Conservation (phyloP, 192 early-diverging fungal genomes). For the Coemansia nantahalensis region DNA sequence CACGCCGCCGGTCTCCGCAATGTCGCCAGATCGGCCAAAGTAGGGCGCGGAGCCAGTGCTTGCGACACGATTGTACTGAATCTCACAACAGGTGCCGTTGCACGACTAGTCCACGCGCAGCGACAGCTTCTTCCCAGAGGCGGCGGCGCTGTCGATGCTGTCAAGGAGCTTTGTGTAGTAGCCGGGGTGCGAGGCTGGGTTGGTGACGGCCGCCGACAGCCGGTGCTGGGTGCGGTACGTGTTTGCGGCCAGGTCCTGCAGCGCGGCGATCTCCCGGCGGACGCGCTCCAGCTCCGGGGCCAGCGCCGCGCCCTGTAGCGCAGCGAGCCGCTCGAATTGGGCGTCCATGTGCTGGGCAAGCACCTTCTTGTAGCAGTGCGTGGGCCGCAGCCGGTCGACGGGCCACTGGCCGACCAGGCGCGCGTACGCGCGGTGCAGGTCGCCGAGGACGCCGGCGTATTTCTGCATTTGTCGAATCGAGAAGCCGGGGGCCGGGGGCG, state of each 20-base stretch:
- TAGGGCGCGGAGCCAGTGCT: not conserved
- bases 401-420: conserved; percentile 64
- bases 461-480: conserved; percentile 14
- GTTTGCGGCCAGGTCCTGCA: conserved; percentile 23
- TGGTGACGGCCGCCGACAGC: conserved; percentile 16
- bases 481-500: too few species aligned
- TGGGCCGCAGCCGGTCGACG: conserved; percentile 64
- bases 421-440: conserved; percentile 60
- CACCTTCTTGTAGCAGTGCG: conserved; percentile 63
- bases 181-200: conserved; percentile 30
- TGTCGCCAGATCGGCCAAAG: conserved; percentile 14
- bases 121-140: conserved; percentile 16
- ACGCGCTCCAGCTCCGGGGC: conserved; percentile 11
- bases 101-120: conserved; percentile 33
- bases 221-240: conserved; percentile 28
- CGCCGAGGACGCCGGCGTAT: conserved; percentile 33
- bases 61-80: not conserved
- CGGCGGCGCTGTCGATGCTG: conserved; percentile 36
- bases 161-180: conserved; percentile 39
- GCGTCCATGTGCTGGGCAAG: conserved; percentile 44
- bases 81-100: too few species aligned
- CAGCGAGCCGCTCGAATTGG: conserved; percentile 29
- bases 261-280: conserved; percentile 23
- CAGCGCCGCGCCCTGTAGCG: conserved; percentile 24
- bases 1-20: conserved; percentile 10